Evolutionary conservation across 1,139 yeast species (phyloP), one percentile per base, ranked within the genome.

Genomic region (Blastobotrys ciferrii): DNA sequence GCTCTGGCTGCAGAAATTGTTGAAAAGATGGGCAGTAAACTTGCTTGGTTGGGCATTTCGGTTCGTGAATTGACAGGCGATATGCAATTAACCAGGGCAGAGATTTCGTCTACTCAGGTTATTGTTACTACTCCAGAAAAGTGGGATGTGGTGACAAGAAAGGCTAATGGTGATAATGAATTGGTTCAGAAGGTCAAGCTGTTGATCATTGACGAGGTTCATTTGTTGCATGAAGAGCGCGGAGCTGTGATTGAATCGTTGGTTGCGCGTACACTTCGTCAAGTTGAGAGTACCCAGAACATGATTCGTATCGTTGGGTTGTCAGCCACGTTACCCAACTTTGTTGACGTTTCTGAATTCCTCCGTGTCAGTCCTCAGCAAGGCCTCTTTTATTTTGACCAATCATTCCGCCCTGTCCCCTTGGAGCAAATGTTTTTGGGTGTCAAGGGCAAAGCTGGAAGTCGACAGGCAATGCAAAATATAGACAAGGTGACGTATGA

Each of bases 101-200:
- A 92, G 65, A 88, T 92, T 33, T 68, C 82, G 61, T 78, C 80
- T 1, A 92, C 98, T 1, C 98, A 92, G 65, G 77, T 92, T 38
- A 87, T 92, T 58, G 97, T 92, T 5, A 92, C 98, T 0, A 92
- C 98, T 0, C 98, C 98, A 0, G 98, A 92, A 66, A 92, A 92
- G 68, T 92, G 99, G 99, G 99, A 92, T 72, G 97, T 92, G 9
- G 97, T 92, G 1, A 92, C 98, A 0, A 78, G 98, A 64, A 92
- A 92, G 62, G 85, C 78, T 64, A 76, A 74, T 46, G 92, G 97
- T 49, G 98, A 89, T 62, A 83, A 82, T 45, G 96, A 91, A 54
- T 70, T 92, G 36, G 94, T 88, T 2, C 80, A 86, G 13, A 89
- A 88, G 60, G 95, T 94, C 4, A 86, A 84, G 63, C 71, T 92